A percentile compares a stretch with the other conserved stretches of the same genome.
Evolutionary conservation across 805 yeast genomes (phyloP).

Genomic region (Sugiyamaella qingdaonensis): DNA sequence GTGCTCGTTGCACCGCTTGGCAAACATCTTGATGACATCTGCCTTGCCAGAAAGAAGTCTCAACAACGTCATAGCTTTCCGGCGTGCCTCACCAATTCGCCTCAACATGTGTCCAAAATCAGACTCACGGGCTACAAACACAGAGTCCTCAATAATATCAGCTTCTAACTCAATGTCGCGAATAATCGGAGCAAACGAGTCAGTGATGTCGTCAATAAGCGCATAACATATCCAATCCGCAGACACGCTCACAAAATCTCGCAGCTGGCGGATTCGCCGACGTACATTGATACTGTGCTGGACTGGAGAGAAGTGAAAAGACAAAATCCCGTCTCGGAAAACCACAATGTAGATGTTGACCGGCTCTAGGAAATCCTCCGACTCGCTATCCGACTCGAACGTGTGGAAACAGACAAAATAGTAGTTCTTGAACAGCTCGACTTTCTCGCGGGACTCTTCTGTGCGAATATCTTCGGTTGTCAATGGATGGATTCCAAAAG

Average conservation of each 20-base stretch:
- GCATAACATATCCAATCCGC: constrained; percentile 69
- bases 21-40: constrained; percentile 93
- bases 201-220: constrained; percentile 60
- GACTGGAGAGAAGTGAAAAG: constrained; percentile 59
- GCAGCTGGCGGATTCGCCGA: constrained; percentile 57
- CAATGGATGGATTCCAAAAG: constrained; percentile 95
- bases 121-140: constrained; percentile 68
- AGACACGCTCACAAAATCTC: constrained; percentile 55
- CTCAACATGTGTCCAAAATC: constrained; percentile 73
- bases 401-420: constrained; percentile 97
- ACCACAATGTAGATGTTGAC: constrained; percentile 58
- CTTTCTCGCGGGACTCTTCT: constrained; percentile 97
- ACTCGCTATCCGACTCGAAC: constrained; percentile 78
- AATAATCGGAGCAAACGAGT: constrained; percentile 59
- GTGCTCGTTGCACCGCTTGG: constrained; percentile 87
- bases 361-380: constrained; percentile 74
- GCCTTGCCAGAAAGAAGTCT: constrained; percentile 89
- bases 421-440: constrained; percentile 82
- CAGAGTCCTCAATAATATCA: constrained; percentile 71
- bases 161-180: constrained; percentile 57
- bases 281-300: constrained; percentile 58
- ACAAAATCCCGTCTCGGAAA: constrained; percentile 53
- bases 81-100: constrained; percentile 82
- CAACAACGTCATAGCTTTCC: constrained; percentile 89
- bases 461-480: constrained; percentile 96